A percentile compares a stretch with the other conserved stretches of the same genome.
Conservation (phyloP, 2,329 filamentous ascomycete genomes). For the Cercospora sesami region DNA sequence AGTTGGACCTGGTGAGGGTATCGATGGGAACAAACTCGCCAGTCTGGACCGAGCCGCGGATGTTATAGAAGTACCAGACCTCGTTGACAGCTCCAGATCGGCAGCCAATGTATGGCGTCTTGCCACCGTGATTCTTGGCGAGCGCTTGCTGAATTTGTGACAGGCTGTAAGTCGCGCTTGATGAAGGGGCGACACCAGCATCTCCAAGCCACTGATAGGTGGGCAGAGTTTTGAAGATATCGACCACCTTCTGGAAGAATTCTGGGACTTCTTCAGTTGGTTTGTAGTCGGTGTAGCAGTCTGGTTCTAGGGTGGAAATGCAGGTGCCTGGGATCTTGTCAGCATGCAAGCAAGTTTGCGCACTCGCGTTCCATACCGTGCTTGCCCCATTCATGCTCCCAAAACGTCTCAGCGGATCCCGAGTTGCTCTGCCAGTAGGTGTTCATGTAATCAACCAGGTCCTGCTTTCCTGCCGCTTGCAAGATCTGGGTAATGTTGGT, state of each 20-base stretch:
- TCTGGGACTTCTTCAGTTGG: conserved; percentile 65
- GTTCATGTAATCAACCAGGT: conserved; percentile 66
- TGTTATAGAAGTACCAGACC: conserved; percentile 65
- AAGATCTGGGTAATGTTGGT: conserved; percentile 66
- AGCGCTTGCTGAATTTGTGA: conserved; percentile 61
- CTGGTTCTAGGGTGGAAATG: conserved; percentile 65
- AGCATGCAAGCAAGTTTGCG: background rate
- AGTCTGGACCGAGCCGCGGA: conserved; percentile 58
- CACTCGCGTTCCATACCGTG: background rate
- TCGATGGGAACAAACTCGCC: conserved; percentile 61
- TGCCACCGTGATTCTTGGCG: conserved; percentile 52
- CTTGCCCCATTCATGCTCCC: conserved; percentile 47
- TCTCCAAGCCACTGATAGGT: conserved; percentile 63
- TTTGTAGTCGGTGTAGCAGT: conserved; percentile 62
- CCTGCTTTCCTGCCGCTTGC: conserved; percentile 53
- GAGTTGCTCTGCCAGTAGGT: conserved; percentile 70
- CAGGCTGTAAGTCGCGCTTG: conserved; percentile 59
- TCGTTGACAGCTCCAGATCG: conserved; percentile 52
- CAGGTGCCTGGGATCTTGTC: conserved; percentile 65
- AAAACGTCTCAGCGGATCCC: conserved; percentile 64
- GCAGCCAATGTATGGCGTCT: conserved; percentile 63
- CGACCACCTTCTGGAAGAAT: conserved; percentile 67
- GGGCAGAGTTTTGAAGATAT: conserved; percentile 65
- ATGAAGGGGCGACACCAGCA: conserved; percentile 61
- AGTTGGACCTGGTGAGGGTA: conserved; percentile 58